Evolutionary conservation across 768 basidiomycete species (phyloP).

Genomic region (Pleurotus pulmonarius): DNA sequence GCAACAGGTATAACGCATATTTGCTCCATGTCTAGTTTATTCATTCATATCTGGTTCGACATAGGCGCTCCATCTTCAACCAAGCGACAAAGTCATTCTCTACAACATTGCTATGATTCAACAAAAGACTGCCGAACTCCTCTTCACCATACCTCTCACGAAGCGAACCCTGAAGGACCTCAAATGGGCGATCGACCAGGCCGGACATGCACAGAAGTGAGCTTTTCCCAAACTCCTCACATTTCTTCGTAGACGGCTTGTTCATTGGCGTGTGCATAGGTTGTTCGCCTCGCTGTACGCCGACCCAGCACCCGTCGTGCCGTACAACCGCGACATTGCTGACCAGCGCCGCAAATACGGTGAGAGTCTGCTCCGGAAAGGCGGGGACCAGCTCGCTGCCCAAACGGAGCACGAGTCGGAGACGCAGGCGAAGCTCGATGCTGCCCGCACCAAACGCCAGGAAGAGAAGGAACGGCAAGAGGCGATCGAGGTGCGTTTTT

Average conservation of each 20-base stretch:
- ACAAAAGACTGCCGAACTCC: slow-evolving; percentile 91
- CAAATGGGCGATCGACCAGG: slow-evolving; percentile 72
- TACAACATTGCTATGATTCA: slow-evolving; percentile 99
- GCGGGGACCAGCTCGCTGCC: slow-evolving; percentile 71
- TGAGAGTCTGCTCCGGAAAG: slow-evolving; percentile 76
- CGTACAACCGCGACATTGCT: slow-evolving; percentile 84
- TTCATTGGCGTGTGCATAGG: slow-evolving; percentile 32
- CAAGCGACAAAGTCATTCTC: slow-evolving; percentile 82
- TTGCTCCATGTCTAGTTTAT: not conserved
- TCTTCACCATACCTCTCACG: slow-evolving; percentile 66
- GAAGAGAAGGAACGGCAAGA: slow-evolving; percentile 72
- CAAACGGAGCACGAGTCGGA: slow-evolving; percentile 75
- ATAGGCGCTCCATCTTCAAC: slow-evolving; percentile 82
- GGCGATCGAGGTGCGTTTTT: slow-evolving; percentile 61
- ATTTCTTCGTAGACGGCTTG: not conserved
- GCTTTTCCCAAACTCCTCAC: slow-evolving; percentile 15
- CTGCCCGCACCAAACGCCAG: slow-evolving; percentile 72
- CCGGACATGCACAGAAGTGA: slow-evolving; percentile 82
- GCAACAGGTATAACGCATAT: slow-evolving; percentile 52
- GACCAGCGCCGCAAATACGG: slow-evolving; percentile 90
- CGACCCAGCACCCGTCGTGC: slow-evolving; percentile 64
- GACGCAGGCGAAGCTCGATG: slow-evolving; percentile 66
- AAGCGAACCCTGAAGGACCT: slow-evolving; percentile 84
- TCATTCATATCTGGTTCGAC: not conserved
- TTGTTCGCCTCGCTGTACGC: slow-evolving; percentile 81